Base-by-base conservation (phyloP, 495 filamentous ascomycete genomes). In the Astrocystis sublimbata region DNA sequence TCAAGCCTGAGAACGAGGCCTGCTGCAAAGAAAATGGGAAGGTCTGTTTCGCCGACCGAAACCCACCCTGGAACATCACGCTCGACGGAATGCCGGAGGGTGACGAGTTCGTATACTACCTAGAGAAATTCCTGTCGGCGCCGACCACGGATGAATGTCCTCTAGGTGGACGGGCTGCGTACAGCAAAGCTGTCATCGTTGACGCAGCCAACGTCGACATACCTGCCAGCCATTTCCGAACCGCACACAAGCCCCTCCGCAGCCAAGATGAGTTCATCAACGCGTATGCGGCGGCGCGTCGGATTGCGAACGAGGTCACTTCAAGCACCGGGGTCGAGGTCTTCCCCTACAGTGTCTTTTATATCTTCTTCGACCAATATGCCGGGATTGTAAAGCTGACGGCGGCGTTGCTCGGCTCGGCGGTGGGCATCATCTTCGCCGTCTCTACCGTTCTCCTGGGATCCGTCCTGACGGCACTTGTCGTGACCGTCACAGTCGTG, bases 311-410 rank as follows among this genome's bases (percentile, higher is more conserved):
- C 55, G 85, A 83, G 15, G 83, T 98, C 53, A 88, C 81, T 21
- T 74, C 82, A 42, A 82, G 78, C 51, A 90, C 91, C 12, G 81
- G 83, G 8, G 85, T 91, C 45, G 82, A 89, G 24, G 86, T 98
- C 53, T 98, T 98, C 82, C 93, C 94, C 0, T 98, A 98, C 73
- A 91, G 88, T 42, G 88, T 97, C 66, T 93, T 94, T 72, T 98
- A 98, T 78, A 92, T 98, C 67, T 98, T 97, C 83, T 98, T 98
- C 72, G 93, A 98, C 76, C 94, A 97, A 71, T 98, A 98, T 73
- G 82, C 90, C 2, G 83, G 85, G 59, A 97, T 98, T 64, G 86
- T 94, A 33, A 80, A 76, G 26, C 83, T 97, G 4, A 91, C 94
- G 0, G 86, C 83, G 5, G 83, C 89, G 1, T 84, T 98, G 7